Conservation (phyloP, 345 rosid species). For the Gossypium mustelinum region DNA sequence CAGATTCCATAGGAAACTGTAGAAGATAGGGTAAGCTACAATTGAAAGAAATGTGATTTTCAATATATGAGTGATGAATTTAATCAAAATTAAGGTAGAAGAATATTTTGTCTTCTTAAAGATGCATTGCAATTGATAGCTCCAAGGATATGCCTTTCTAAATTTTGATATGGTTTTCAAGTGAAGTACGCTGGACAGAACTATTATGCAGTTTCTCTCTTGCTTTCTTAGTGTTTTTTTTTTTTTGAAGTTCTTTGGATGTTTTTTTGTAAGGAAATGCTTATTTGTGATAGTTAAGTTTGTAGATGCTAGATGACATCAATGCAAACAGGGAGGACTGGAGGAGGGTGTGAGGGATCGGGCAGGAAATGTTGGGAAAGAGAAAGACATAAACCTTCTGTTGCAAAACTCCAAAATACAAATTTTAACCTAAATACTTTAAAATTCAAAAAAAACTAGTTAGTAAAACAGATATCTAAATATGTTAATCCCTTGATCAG, state of each 20-base stretch:
- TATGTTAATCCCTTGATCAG: neutral
- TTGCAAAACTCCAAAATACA: neutral
- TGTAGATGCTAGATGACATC: neutral
- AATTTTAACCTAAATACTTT: neutral
- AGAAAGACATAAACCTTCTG: neutral
- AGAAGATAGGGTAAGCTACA: neutral
- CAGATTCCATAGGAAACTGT: neutral
- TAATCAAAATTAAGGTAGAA: neutral
- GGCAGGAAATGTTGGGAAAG: neutral
- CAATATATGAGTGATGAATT: neutral
- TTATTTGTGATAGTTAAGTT: neutral
- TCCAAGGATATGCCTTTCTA: neutral
- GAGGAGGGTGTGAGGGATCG: neutral
- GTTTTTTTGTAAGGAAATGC: neutral
- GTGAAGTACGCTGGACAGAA: neutral
- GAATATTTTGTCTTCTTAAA: neutral
- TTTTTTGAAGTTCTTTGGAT: neutral
- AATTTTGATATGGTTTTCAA: neutral
- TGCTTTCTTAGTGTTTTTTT: neutral
- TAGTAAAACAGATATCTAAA: neutral
- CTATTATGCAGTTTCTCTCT: neutral
- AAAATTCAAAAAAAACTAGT: neutral
- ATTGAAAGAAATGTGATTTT: neutral
- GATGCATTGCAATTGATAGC: neutral
- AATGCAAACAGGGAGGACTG: neutral